Percentiles rank a stretch among this genome's conserved stretches.
phyloP scores from a whole-genome alignment of 306 rosid species.

The Sicyos baderoa region DNA sequence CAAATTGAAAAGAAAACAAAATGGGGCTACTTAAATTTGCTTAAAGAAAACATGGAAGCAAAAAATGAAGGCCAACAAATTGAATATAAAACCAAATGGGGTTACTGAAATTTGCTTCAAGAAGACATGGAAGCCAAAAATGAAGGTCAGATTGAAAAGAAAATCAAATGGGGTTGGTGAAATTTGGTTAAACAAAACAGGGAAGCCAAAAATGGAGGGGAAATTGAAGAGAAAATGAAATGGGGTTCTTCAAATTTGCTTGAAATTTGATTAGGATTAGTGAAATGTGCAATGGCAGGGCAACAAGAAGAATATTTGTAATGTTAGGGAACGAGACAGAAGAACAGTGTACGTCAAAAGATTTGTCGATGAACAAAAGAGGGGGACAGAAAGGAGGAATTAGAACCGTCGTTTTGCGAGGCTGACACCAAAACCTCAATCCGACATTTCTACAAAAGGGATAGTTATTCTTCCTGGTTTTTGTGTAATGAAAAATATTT shows the following conservation, averaged over 20 bases:
- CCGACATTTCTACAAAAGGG: background rate
- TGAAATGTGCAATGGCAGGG: background rate
- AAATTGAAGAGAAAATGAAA: background rate
- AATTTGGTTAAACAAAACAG: no score
- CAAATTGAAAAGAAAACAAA: background rate
- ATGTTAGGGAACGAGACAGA: conserved; percentile 2
- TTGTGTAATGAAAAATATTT: no score
- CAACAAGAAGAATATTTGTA: conserved; percentile 7
- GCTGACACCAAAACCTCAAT: no score
- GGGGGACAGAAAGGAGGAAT: no score
- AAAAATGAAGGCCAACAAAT: background rate
- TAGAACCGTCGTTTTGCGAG: no score
- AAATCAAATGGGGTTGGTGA: no score
- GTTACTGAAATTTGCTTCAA: background rate
- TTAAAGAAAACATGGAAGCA: background rate
- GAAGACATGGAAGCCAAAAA: background rate
- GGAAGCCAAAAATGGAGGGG: no score
- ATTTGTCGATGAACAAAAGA: background rate
- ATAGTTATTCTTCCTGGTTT: no score
- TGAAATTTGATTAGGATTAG: background rate
- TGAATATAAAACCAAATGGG: background rate
- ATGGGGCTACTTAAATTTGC: background rate
- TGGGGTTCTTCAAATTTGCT: background rate
- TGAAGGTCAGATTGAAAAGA: no score
- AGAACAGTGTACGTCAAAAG: conserved; percentile 8